A percentile compares a stretch with the other conserved stretches of the same genome.
Conservation (phyloP, 2,329 filamentous ascomycete species). For the Delphinella strobiligena region DNA sequence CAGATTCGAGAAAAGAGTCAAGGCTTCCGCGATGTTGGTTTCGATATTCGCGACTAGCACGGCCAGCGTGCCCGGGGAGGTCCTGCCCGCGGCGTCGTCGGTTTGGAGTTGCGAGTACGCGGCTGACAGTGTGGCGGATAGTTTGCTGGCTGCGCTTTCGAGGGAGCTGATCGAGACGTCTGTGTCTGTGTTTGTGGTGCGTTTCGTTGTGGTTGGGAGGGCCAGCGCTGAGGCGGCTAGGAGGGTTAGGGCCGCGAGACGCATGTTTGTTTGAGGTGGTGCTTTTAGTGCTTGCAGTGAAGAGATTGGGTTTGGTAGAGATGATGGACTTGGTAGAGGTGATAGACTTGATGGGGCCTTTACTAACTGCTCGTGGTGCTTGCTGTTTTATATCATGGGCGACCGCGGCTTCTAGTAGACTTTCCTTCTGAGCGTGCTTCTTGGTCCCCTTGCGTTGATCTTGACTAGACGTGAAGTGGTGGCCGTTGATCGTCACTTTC, state of each 20-base stretch:
- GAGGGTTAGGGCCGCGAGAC: too few relatives aligned
- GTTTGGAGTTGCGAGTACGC: background rate
- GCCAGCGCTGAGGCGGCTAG: background rate
- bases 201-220: background rate
- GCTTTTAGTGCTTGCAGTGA: background rate
- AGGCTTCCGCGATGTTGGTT: background rate
- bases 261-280: background rate
- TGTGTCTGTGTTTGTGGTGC: background rate
- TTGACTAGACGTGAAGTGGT: background rate
- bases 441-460: background rate
- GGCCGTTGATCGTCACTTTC: background rate
- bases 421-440: too few relatives aligned
- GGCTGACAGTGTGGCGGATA: background rate
- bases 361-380: background rate
- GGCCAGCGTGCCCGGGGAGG: background rate
- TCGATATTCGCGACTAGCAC: background rate
- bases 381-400: too few relatives aligned
- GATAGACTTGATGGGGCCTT: background rate
- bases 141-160: background rate
- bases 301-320: background rate
- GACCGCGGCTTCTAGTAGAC: too few relatives aligned
- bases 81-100: too few relatives aligned
- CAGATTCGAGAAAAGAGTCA: background rate
- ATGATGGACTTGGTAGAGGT: background rate
- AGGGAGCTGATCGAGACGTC: background rate